These are phyloP conservation scores for Solanum piurae DNA, from an alignment of 257 asterid species.

Conservation along the genomic window DNA sequence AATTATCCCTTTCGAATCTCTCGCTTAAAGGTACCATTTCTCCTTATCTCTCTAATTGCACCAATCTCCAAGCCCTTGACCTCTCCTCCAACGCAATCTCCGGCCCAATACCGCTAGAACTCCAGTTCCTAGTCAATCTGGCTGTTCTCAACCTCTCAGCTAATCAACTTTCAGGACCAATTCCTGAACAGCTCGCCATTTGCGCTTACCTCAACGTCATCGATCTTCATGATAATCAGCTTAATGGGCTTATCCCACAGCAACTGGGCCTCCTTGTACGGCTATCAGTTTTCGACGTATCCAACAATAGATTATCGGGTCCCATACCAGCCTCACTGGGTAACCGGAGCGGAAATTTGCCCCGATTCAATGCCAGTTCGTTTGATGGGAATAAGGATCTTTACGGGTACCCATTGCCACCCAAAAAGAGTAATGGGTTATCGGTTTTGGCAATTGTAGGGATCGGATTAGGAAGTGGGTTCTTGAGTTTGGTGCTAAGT, in stretches of 20 bases:
- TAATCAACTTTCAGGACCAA: slow-evolving; percentile 54
- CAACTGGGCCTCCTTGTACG: slow-evolving; percentile 67
- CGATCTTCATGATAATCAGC: slow-evolving; percentile 70
- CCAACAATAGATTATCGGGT: slow-evolving; percentile 61
- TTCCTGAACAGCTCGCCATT: slow-evolving; percentile 61
- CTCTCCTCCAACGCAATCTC: slow-evolving; percentile 70
- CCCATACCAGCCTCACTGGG: slow-evolving; percentile 66
- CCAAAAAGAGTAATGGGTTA: slow-evolving; percentile 55
- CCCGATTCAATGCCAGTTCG: slow-evolving; percentile 71
- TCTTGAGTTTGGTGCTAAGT: slow-evolving; percentile 70
- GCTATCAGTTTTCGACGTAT: slow-evolving; percentile 70
- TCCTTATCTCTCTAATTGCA: slow-evolving; percentile 83
- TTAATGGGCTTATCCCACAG: slow-evolving; percentile 63
- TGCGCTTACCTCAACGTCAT: slow-evolving; percentile 86
- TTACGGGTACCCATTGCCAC: slow-evolving; percentile 73
- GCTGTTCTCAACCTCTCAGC: slow-evolving; percentile 78
- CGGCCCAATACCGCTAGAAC: slow-evolving; percentile 67
- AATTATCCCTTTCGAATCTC: slow-evolving; percentile 61
- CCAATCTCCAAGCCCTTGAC: slow-evolving; percentile 83
- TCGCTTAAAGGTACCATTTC: slow-evolving; percentile 68
- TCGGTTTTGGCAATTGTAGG: slow-evolving; percentile 68
- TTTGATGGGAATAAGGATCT: slow-evolving; percentile 74
- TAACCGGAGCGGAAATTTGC: slow-evolving; percentile 57
- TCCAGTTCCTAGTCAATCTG: slow-evolving; percentile 61
- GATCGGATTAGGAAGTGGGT: slow-evolving; percentile 93